Percentiles rank a stretch among this genome's conserved stretches.
Evolutionary conservation across 73 alveolate species (phyloP).

Genomic region (Tetrahymena malaccensis): DNA sequence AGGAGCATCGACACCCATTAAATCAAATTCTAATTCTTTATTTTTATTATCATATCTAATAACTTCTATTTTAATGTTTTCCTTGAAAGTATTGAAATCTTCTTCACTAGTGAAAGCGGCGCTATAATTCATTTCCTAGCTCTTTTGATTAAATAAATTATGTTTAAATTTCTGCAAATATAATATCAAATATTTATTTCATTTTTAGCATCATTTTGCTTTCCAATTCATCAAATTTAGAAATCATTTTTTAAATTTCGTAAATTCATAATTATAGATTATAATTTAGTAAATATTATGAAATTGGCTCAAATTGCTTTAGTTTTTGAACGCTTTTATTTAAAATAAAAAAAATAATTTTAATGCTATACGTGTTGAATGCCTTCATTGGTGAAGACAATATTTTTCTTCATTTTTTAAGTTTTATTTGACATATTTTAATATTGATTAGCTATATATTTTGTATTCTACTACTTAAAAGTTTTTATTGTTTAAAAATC

Average conservation of each 20-base stretch:
- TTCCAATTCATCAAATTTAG: neutral
- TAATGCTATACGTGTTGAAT: neutral
- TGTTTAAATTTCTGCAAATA: neutral
- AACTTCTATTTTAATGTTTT: neutral
- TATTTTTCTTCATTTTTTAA: neutral
- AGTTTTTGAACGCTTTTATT: too few species aligned
- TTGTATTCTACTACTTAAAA: neutral
- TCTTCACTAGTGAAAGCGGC: neutral
- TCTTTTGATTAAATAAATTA: neutral
- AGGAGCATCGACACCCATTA: conserved; percentile 90
- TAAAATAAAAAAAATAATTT: neutral
- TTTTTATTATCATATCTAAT: conserved; percentile 12
- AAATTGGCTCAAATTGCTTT: neutral
- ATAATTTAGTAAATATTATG: neutral
- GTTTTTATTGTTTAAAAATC: neutral
- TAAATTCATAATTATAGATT: neutral
- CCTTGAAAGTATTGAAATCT: neutral
- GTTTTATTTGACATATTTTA: neutral
- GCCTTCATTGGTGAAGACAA: neutral
- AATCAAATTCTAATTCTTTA: conserved; percentile 87
- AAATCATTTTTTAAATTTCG: neutral
- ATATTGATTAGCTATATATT: neutral
- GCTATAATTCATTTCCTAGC: neutral
- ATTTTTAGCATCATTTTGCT: neutral
- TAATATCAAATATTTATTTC: neutral